Base-by-base conservation (phyloP, 73 alveolate genomes). In the Symbiodinium natans region DNA sequence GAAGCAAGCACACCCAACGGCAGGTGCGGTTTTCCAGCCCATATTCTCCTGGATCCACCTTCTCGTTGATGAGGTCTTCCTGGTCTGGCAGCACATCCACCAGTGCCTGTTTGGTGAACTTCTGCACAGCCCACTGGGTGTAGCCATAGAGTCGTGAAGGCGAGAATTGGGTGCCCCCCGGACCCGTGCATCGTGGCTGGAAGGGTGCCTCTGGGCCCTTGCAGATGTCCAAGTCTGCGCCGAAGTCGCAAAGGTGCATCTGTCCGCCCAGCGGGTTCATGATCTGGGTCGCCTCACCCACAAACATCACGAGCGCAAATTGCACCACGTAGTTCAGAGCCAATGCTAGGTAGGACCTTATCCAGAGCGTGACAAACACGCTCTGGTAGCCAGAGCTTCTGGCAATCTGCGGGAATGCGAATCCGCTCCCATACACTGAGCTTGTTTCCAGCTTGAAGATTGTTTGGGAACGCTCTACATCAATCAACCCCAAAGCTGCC, bases 121-220 rank as follows among this genome's bases (percentile, higher is more conserved):
- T 88, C 86, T 88, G 95, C 83, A 88, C 95, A 2, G 95, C 95
- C 95, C 95, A 88, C 34, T 88, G 95, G 29, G 95, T 88, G 63
- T 88, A 88, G 95, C 95, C 95, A 36, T 88, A 88, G 42, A 88
- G 38, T 19, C 95, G 95, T 29, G 95, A 77, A 6, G 95, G 95
- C 13, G 95, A 29, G 34, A 59, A 88, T 73, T 88, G 95, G 33
- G 95, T 88, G 63, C 95, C 95, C 59, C 95, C 95, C 27, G 95
- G 95, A 25, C 95, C 95, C n/a, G 23, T 36, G 43, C 95, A 88
- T 4, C 85, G 84, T 4, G 85, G 86, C 63, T 13, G 46, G 1
- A 15, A n/a, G 8, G 25, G 23, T 21, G 71, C 85, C 21, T 33
- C 85, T 29, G 95, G 95, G 6, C 95, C 95, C 46, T 56, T 25